Evolutionary conservation across 768 basidiomycete species (phyloP).

Genomic region (Suillus hirtellus): DNA sequence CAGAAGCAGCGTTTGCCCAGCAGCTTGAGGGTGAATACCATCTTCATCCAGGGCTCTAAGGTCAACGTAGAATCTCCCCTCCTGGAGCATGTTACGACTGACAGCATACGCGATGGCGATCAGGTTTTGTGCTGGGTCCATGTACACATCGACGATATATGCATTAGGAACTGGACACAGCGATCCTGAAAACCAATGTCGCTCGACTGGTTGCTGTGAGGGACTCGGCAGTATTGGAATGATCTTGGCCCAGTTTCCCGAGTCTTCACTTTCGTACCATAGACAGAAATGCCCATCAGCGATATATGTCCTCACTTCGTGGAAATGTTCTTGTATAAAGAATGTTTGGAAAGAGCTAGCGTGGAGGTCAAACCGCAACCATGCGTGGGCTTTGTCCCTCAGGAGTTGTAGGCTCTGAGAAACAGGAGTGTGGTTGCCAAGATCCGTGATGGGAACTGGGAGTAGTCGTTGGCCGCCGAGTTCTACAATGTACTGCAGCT

Average conservation of each 20-base stretch:
- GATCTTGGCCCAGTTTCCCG: neutral
- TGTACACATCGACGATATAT: neutral
- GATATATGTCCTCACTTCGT: neutral
- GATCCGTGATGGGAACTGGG: neutral
- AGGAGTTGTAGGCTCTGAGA: neutral
- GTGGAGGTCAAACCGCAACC: conserved; percentile 1
- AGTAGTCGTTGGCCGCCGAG: conserved; percentile 1
- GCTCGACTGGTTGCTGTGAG: neutral
- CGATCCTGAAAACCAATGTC: neutral
- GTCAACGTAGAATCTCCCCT: neutral
- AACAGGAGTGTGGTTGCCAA: neutral
- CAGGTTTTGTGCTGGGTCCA: neutral
- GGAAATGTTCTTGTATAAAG: neutral
- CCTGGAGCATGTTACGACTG: neutral
- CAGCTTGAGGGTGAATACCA: neutral
- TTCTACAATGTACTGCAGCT: conserved; percentile 6
- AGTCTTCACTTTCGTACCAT: neutral
- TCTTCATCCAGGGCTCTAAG: neutral
- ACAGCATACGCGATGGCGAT: neutral
- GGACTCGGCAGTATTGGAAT: neutral
- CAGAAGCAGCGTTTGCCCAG: neutral
- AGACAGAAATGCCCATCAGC: conserved; percentile 3
- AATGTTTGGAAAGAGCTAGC: neutral
- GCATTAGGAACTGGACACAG: neutral
- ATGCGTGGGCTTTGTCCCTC: neutral